These are phyloP conservation scores for Blepharisma undulans DNA, from an alignment of 169 alveolate species.

Conservation along the genomic window DNA sequence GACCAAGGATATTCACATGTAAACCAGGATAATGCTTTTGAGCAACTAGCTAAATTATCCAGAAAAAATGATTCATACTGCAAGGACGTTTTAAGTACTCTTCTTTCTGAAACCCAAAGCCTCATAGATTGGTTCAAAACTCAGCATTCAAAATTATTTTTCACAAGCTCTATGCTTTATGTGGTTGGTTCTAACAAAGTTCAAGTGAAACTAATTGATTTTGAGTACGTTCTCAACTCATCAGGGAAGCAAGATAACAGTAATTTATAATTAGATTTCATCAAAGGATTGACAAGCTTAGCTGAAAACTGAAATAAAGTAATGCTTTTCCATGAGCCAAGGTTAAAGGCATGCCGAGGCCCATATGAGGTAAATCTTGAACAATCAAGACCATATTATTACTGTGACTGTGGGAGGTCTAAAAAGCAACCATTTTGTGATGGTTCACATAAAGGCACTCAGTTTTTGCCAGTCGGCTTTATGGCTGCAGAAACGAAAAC, in stretches of 20 bases:
- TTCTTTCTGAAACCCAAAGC: not conserved
- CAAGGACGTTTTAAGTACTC: too few species aligned
- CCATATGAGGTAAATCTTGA: not conserved
- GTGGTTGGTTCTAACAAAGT: not conserved
- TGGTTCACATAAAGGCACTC: constrained; percentile 43
- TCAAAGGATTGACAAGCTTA: not conserved
- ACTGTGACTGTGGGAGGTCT: constrained; percentile 52
- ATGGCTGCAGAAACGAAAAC: constrained; percentile 10
- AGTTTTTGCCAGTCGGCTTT: not conserved
- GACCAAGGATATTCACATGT: not conserved
- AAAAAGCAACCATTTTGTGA: constrained; percentile 53
- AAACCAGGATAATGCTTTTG: too few species aligned
- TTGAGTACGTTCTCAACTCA: constrained; percentile 18
- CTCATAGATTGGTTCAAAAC: constrained; percentile 29
- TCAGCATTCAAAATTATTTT: not conserved
- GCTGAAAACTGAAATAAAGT: not conserved
- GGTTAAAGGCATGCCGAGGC: not conserved
- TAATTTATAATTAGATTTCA: not conserved
- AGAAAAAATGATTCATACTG: too few species aligned
- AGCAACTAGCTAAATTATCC: too few species aligned
- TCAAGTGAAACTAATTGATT: constrained; percentile 17
- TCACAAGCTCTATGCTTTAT: not conserved
- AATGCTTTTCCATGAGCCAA: not conserved
- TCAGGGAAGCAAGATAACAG: constrained; percentile 4
- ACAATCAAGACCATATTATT: constrained; percentile 30